Percentiles rank a stretch among this genome's conserved stretches.
Conservation (phyloP, 2,329 filamentous ascomycete species). For the Myriosclerotinia duriaeana region DNA sequence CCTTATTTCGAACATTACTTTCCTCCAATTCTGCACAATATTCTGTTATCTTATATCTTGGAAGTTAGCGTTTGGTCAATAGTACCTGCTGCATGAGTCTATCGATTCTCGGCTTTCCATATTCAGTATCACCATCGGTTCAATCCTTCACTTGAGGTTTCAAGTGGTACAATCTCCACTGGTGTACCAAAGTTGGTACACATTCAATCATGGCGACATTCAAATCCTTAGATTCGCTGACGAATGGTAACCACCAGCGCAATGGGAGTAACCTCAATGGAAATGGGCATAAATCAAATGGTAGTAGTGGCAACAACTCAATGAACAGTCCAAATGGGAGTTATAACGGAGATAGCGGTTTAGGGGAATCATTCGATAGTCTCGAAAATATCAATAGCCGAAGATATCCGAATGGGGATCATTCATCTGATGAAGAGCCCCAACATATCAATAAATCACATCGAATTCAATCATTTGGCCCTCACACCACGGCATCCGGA, state of each 20-base stretch:
- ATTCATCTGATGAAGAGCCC: constrained; percentile 1
- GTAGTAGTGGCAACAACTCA: not conserved
- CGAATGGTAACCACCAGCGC: constrained; percentile 8
- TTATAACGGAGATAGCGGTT: constrained; percentile 7
- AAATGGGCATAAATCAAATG: constrained; percentile 2
- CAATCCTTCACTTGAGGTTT: not conserved
- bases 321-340: not conserved
- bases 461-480: constrained; percentile 32
- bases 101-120: not conserved
- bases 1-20: constrained; percentile 1
- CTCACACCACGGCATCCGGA: constrained; percentile 29
- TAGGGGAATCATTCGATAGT: constrained; percentile 6
- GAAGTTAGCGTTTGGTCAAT: not conserved
- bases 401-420: not conserved
- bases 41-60: not conserved
- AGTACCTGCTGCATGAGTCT: not conserved
- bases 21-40: not conserved
- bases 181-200: constrained; percentile 8
- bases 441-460: constrained; percentile 26
- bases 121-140: not conserved
- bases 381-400: not conserved
- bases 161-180: constrained; percentile 8
- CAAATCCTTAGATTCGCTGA: not conserved
- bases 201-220: constrained; percentile 18
- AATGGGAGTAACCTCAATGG: not conserved